Base-by-base conservation (phyloP, 1,284 basidiomycete species). In the Tetrapyrgos nigripes region DNA sequence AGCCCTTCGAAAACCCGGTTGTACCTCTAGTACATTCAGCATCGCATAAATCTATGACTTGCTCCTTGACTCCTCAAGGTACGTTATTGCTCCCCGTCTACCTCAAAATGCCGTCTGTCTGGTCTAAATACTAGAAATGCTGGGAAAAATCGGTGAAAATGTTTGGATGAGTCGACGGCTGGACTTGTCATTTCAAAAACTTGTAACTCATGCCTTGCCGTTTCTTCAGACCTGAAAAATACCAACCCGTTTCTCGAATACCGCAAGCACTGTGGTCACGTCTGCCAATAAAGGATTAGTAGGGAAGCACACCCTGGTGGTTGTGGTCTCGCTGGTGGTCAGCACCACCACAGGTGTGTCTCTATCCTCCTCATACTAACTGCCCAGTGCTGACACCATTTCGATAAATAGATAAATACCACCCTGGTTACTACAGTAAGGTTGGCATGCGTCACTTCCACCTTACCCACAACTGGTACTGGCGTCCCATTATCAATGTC, bases 361-460 rank as follows among this genome's bases (percentile, higher is more conserved):
- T 55, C 40, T 19, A 21, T 46, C 57, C 55, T 44, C 28, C 17
- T 45, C 5, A 6, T 17, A 6, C 26, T 35, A 48, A 50, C 37
- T 33, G 55, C 27, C 57, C n/a, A 1, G 47, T 23, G 52, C 50
- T 23, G 17, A 52, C 61, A 59, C 14, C 91, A 43, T 45, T 55
- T 29, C 66, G 14, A 21, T 92, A 91, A 62, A 93, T 94, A 72
- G 91, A 94, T 78, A 94, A 93, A 83, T 97, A 93, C 91, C 95
- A 97, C 82, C 93, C 93, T 78, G 96, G 95, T 93, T 97, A 97
- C 93, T 98, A 97, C 78, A n/a, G 95, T 84, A 98, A 98, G 83
- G 94, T 96, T 74, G 94, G 94, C 94, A 98, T 98, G 96, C 89
- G 97, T 73, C 90, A 92, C 82, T 99, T 92, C 94, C 97, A 99